These are phyloP conservation scores for Drosera spatulata DNA, from an alignment of 179 eudicot genomes.

Conservation along the genomic window DNA sequence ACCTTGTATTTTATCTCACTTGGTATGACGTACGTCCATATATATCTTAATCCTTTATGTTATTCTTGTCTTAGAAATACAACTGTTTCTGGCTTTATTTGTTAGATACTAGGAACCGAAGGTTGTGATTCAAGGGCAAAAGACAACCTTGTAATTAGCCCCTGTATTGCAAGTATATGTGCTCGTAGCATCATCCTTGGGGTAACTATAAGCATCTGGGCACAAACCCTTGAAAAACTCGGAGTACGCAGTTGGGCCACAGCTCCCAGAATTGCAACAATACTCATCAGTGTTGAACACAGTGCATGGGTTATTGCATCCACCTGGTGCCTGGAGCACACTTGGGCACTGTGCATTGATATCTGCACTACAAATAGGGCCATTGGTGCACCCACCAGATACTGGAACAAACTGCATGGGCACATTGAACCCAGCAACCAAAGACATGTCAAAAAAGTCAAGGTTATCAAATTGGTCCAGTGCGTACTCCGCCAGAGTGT, in stretches of 20 bases:
- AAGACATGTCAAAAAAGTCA: constrained; percentile 23
- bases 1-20: no score
- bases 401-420: constrained; percentile 22
- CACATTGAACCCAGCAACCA: constrained; percentile 33
- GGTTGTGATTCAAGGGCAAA: constrained; percentile 13
- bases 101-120: no score
- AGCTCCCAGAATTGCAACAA: constrained; percentile 30
- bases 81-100: no score
- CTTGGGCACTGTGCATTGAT: constrained; percentile 25
- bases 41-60: no score
- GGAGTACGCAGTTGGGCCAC: constrained; percentile 21
- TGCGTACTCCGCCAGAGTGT: constrained; percentile 31
- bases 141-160: constrained; percentile 29
- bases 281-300: constrained; percentile 27
- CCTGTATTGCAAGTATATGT: constrained; percentile 27
- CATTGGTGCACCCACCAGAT: constrained; percentile 13
- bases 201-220: constrained; percentile 37
- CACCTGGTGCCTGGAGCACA: constrained; percentile 18
- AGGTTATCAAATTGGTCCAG: constrained; percentile 13
- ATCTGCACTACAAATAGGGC: constrained; percentile 16
- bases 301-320: constrained; percentile 39
- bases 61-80: no score
- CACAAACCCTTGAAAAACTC: constrained; percentile 27
- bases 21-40: no score
- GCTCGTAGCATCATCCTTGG: constrained; percentile 26